Percentiles rank a stretch among this genome's conserved stretches.
These are phyloP conservation scores for Anastatica hierochuntica DNA, from an alignment of 345 rosid species.

Conservation along the genomic window DNA sequence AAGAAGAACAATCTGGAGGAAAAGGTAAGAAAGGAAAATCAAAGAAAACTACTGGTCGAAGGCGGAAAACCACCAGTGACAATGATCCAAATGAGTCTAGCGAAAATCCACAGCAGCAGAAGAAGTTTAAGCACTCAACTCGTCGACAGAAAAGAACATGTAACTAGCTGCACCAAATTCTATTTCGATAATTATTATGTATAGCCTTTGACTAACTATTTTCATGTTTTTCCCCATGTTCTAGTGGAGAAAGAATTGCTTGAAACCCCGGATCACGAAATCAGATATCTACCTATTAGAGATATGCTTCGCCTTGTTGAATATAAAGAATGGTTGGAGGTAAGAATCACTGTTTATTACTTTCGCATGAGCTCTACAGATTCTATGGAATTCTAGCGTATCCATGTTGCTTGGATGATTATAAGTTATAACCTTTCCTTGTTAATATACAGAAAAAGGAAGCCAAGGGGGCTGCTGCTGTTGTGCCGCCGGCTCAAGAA, in stretches of 20 bases:
- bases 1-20: slow-evolving; percentile 14
- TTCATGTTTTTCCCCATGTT: neutral
- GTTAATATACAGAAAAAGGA: slow-evolving; percentile 45
- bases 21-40: slow-evolving; percentile 6
- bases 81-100: slow-evolving; percentile 31
- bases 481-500: slow-evolving; percentile 26
- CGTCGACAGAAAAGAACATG: slow-evolving; percentile 49
- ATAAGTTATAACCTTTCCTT: neutral
- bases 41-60: slow-evolving; percentile 26
- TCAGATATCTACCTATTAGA: slow-evolving; percentile 44
- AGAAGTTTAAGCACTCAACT: slow-evolving; percentile 70
- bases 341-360: slow-evolving; percentile 19
- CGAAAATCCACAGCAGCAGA: slow-evolving; percentile 40
- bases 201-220: slow-evolving; percentile 1
- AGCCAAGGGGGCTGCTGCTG: slow-evolving; percentile 32
- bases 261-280: slow-evolving; percentile 61
- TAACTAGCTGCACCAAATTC: slow-evolving; percentile 16
- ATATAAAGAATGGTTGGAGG: slow-evolving; percentile 54
- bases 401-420: neutral
- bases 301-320: slow-evolving; percentile 67
- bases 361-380: neutral
- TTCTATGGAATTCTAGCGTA: neutral
- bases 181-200: neutral
- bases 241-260: slow-evolving; percentile 58
- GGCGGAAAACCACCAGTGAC: slow-evolving; percentile 33